Evolutionary conservation across 2,329 filamentous ascomycete species (phyloP).

Genomic region (Calonectria multiphialidica): DNA sequence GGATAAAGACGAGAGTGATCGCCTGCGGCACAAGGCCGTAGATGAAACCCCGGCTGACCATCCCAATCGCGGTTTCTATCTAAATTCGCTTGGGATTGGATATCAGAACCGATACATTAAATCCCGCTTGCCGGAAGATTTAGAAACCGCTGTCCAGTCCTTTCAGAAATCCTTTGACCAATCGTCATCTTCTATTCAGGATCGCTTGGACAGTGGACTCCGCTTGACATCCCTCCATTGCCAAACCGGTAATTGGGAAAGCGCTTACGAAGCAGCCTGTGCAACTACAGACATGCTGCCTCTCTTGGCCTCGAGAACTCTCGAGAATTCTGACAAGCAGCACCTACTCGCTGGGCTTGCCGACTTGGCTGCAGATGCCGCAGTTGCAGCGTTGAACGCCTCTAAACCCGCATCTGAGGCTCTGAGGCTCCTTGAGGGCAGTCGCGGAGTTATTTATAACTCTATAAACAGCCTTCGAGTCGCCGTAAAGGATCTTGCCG

Average conservation of each 20-base stretch:
- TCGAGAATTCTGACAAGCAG: neutral
- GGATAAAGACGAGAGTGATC: neutral
- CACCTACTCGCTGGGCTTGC: neutral
- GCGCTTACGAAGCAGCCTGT: neutral
- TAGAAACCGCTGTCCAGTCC: neutral
- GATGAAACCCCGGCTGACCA: neutral
- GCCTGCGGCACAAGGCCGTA: neutral
- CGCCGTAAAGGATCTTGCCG: neutral
- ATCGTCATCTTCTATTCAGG: neutral
- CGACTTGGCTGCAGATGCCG: neutral
- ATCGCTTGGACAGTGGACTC: neutral
- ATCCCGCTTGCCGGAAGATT: neutral
- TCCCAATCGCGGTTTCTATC: neutral
- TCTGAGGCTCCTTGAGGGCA: neutral
- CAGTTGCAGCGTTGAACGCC: neutral
- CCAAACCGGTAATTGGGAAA: neutral
- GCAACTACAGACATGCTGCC: neutral
- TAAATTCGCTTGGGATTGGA: neutral
- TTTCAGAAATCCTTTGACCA: neutral
- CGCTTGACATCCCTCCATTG: neutral
- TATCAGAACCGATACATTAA: neutral
- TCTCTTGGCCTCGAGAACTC: neutral
- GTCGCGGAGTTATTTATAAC: neutral
- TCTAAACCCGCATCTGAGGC: neutral
- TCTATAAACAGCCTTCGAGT: neutral